Conservation (phyloP, 805 yeast genomes). For the Teunomyces lycoperdinae region DNA sequence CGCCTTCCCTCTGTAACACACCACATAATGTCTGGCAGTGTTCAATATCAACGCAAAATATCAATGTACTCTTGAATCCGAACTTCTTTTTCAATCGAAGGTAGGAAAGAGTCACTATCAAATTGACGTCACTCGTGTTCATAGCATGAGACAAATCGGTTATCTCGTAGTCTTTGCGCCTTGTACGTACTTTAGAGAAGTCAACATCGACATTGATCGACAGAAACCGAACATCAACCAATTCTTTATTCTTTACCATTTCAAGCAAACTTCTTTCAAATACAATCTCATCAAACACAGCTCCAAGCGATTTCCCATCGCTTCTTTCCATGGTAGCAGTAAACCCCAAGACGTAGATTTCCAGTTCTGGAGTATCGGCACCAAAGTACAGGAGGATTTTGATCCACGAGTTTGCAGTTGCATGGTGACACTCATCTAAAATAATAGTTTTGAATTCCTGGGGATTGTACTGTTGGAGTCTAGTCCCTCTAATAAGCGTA, state of each 20-base stretch:
- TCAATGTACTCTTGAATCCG: slow-evolving; percentile 57
- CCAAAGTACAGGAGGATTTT: slow-evolving; percentile 58
- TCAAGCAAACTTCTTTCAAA: slow-evolving; percentile 62
- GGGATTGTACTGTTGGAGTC: slow-evolving; percentile 57
- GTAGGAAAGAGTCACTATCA: slow-evolving; percentile 54
- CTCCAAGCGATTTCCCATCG: slow-evolving; percentile 61
- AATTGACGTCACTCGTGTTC: slow-evolving; percentile 53
- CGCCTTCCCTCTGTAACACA: slow-evolving; percentile 54
- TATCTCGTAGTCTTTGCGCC: slow-evolving; percentile 53
- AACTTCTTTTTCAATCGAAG: slow-evolving; percentile 32
- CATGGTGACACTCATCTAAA: slow-evolving; percentile 92
- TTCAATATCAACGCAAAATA: slow-evolving; percentile 73
- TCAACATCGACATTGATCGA: slow-evolving; percentile 51
- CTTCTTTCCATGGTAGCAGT: slow-evolving; percentile 82
- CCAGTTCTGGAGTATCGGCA: slow-evolving; percentile 39
- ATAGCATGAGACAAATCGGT: slow-evolving; percentile 51
- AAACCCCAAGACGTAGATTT: slow-evolving; percentile 70
- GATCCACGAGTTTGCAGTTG: slow-evolving; percentile 68
- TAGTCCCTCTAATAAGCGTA: slow-evolving; percentile 45
- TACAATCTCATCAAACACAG: slow-evolving; percentile 69
- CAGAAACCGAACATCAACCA: slow-evolving; percentile 67
- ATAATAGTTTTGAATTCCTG: slow-evolving; percentile 66
- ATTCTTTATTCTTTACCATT: slow-evolving; percentile 66
- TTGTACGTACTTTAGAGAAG: slow-evolving; percentile 28
- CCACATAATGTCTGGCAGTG: slow-evolving; percentile 60